A percentile compares a stretch with the other conserved stretches of the same genome.
phyloP scores from a whole-genome alignment of 306 rosid genomes.

The Inga oerstediana region DNA sequence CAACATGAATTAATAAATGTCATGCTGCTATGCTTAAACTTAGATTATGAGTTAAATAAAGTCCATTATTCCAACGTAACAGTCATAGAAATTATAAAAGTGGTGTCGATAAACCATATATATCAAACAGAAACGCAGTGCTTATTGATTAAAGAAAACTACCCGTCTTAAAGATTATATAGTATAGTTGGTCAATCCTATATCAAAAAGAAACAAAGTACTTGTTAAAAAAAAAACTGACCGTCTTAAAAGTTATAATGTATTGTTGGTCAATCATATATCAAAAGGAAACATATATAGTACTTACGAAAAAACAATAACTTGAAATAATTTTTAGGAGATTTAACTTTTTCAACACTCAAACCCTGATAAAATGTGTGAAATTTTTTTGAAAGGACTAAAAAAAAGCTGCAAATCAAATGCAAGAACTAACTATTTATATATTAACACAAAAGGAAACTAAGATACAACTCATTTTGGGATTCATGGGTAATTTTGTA shows the following conservation, averaged over 20 bases:
- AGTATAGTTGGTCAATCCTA: not conserved
- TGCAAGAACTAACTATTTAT: not conserved
- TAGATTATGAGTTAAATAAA: not conserved
- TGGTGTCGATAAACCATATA: not conserved
- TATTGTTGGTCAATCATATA: not conserved
- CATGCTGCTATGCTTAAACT: not conserved
- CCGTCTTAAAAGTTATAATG: not conserved
- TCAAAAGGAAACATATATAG: not conserved
- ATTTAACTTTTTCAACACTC: not conserved
- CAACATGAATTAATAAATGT: not conserved
- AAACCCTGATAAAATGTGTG: not conserved
- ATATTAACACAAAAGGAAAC: too few species aligned
- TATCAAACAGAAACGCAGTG: not conserved
- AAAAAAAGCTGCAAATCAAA: not conserved
- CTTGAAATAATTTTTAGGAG: not conserved
- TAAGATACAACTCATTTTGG: too few species aligned
- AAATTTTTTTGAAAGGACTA: not conserved
- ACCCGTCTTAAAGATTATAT: not conserved
- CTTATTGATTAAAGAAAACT: not conserved
- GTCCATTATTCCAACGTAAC: not conserved
- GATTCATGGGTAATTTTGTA: too few species aligned
- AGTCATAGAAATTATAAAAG: not conserved
- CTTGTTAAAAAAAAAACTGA: not conserved
- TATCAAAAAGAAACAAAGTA: not conserved
- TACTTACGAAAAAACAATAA: not conserved